Base-by-base conservation (phyloP, 495 filamentous ascomycete species). In the Podospora pseudocomata region DNA sequence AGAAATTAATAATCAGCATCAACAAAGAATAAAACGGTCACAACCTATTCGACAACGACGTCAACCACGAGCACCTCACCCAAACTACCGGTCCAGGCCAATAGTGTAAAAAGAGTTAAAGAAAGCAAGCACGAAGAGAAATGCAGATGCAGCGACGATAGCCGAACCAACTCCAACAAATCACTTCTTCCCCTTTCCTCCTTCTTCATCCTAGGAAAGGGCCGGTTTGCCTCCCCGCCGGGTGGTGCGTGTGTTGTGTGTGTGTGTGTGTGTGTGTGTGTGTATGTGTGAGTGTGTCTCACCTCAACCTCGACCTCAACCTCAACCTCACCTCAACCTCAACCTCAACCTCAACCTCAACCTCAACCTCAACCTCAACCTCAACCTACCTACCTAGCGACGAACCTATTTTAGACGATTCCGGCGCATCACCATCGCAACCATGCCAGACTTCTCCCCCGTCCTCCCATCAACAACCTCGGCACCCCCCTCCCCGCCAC, bases 121-220 rank as follows among this genome's bases (percentile, higher is more conserved):
- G 27, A 30, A 30, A 61, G 59, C 23, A 18, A 7, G 30, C 23
- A 28, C 32, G 53, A 72, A 68, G 26, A 23, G 23, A 23, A 23
- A 77, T 77, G 71, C 70, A 65, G 62, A 74, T 77, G 75, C 70
- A 72, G 53, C 68, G 58, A 73, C 73, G 53, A 66, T 73, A 75
- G 30, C 64, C 67, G 61, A 58, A 68, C 1, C 23, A 27, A 15
- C 19, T 32, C 19, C 60, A 19, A 11, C 32, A 53, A 32, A 54
- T 60, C 23, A 23, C 5, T 23, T 32, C 27, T 63, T 39, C 61
- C 49, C 62, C 23, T 23, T 53, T 62, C 62, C 62, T 26, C 27
- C 59, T 30, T 26, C 20, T 23, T 32, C 20, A 27, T 32, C 26
- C 20, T 28, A 23, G 23, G 23, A 23, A 23, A 23, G 23, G 23